Conservation (phyloP, 768 basidiomycete species). For the Pleurotus platypus region DNA sequence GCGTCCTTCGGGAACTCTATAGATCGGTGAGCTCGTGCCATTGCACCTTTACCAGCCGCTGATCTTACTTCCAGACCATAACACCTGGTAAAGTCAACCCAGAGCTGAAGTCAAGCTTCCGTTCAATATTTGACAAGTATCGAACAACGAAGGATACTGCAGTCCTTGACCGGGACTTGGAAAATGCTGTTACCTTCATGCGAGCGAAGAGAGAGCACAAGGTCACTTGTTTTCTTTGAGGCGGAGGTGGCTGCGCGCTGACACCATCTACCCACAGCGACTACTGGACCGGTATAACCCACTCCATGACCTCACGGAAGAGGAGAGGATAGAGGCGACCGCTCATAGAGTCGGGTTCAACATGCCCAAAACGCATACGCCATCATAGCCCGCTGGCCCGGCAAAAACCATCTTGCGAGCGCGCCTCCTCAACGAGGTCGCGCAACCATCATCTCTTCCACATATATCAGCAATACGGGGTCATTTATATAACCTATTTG, state of each 20-base stretch:
- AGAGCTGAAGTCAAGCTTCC: conserved; percentile 46
- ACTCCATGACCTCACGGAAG: conserved; percentile 67
- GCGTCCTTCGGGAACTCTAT: conserved; percentile 51
- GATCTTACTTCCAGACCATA: conserved; percentile 20
- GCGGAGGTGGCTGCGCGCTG: background rate
- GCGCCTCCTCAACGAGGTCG: too few relatives aligned
- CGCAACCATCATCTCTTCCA: too few relatives aligned
- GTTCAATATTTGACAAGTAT: conserved; percentile 46
- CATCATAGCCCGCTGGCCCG: too few relatives aligned
- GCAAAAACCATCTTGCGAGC: too few relatives aligned
- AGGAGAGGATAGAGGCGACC: conserved; percentile 81
- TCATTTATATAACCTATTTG: too few relatives aligned
- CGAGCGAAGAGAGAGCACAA: conserved; percentile 73
- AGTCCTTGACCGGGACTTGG: conserved; percentile 42
- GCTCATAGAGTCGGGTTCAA: conserved; percentile 85
- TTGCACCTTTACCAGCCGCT: background rate
- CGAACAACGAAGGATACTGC: conserved; percentile 18
- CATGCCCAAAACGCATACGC: conserved; percentile 51
- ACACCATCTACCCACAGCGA: conserved; percentile 36
- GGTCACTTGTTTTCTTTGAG: conserved; percentile 34
- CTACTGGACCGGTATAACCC: conserved; percentile 90
- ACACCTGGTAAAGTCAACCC: conserved; percentile 34
- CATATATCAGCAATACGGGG: too few relatives aligned
- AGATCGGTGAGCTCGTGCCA: conserved; percentile 37
- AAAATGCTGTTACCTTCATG: conserved; percentile 65